Evolutionary conservation across 306 rosid genomes (phyloP).

Genomic region (Begonia masoniana): DNA sequence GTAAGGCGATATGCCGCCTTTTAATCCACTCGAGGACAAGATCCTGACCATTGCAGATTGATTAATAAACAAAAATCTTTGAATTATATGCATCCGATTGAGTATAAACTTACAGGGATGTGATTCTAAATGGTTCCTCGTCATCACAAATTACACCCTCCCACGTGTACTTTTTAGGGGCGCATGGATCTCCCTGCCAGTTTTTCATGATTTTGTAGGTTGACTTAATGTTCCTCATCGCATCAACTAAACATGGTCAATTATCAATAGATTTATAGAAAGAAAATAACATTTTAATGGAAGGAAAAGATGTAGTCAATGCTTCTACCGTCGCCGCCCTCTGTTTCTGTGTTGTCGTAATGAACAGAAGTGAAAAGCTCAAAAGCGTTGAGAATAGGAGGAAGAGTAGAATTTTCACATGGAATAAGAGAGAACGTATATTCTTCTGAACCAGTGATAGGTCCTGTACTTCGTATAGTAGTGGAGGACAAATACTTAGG

Average conservation of each 20-base stretch:
- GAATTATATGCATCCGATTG: too few relatives aligned
- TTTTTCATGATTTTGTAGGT: slow-evolving; percentile 24
- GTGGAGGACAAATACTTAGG: slow-evolving; percentile 22
- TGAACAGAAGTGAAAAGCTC: slow-evolving; percentile 12
- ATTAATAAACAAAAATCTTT: too few relatives aligned
- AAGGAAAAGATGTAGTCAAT: not conserved
- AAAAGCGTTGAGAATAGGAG: slow-evolving; percentile 33
- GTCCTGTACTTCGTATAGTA: not conserved
- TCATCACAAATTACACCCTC: slow-evolving; percentile 35
- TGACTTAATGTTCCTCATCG: slow-evolving; percentile 35
- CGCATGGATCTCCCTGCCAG: slow-evolving; percentile 63
- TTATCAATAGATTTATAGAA: too few relatives aligned
- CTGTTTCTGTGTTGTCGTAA: slow-evolving; percentile 5
- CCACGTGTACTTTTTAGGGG: slow-evolving; percentile 30
- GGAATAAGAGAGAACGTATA: slow-evolving; percentile 4
- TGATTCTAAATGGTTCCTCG: slow-evolving; percentile 8
- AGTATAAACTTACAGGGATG: too few relatives aligned
- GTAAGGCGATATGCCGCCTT: too few relatives aligned
- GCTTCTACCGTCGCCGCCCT: slow-evolving; percentile 3
- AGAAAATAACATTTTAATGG: not conserved
- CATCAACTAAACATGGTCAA: slow-evolving; percentile 21
- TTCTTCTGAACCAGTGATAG: not conserved
- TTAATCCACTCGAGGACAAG: too few relatives aligned
- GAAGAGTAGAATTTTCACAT: slow-evolving; percentile 19
- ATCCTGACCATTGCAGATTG: too few relatives aligned